Conservation (phyloP, 139 green algal genomes). For the Coelastrella sp. region DNA sequence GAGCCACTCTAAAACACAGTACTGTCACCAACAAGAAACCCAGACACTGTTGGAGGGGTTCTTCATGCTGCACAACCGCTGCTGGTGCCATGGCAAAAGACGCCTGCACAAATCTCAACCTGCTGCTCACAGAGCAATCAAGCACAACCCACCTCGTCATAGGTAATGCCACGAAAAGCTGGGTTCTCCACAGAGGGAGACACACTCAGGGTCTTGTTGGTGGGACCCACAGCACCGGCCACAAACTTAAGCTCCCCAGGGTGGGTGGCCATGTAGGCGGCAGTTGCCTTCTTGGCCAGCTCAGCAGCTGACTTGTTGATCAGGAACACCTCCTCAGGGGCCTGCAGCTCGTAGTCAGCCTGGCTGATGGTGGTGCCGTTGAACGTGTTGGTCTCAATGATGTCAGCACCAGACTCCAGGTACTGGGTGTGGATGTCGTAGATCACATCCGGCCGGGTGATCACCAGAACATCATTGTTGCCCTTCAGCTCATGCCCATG, state of each 20-base stretch:
- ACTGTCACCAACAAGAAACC: too few relatives aligned
- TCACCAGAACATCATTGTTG: constrained; percentile 98
- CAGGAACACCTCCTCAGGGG: constrained; percentile 66
- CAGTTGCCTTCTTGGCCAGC: constrained; percentile 85
- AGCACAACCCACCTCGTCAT: constrained; percentile 86
- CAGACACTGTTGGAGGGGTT: too few relatives aligned
- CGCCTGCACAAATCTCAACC: too few relatives aligned
- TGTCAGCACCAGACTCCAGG: constrained; percentile 81
- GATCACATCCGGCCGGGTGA: constrained; percentile 96
- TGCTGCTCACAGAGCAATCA: not conserved
- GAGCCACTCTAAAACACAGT: too few relatives aligned
- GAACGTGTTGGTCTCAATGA: constrained; percentile 99
- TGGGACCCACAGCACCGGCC: constrained; percentile 95
- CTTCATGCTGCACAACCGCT: too few relatives aligned
- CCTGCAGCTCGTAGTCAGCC: constrained; percentile 95
- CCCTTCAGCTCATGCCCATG: constrained; percentile 96
- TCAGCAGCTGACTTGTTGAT: constrained; percentile 93
- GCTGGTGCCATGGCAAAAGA: too few relatives aligned
- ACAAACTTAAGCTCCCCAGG: constrained; percentile 89
- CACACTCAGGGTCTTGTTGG: constrained; percentile 97
- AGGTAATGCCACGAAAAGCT: constrained; percentile 93
- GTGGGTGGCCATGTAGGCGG: constrained; percentile 82
- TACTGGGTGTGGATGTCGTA: constrained; percentile 93
- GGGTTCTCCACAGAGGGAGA: constrained; percentile 98
- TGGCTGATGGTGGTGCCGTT: constrained; percentile 94